phyloP scores from a whole-genome alignment of 352 stramenopile species.

The Globisporangium uncinulatum region DNA sequence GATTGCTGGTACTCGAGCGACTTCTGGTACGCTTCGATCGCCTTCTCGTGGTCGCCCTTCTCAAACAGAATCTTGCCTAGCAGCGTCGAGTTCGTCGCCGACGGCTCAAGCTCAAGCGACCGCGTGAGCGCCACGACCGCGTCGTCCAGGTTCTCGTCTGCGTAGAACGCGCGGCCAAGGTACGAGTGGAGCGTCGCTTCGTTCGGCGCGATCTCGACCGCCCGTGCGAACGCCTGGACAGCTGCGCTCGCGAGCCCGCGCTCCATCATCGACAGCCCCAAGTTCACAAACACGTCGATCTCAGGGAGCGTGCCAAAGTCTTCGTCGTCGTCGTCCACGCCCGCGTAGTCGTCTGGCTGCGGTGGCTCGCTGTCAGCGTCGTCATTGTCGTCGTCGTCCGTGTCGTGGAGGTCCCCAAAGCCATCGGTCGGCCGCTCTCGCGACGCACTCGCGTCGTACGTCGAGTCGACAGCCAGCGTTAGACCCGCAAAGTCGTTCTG shows the following conservation, averaged over 20 bases:
- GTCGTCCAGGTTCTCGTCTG: slow-evolving; percentile 77
- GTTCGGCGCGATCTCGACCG: slow-evolving; percentile 74
- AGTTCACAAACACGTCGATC: slow-evolving; percentile 76
- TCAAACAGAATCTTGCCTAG: slow-evolving; percentile 86
- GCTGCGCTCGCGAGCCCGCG: slow-evolving; percentile 71
- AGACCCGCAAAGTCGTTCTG: slow-evolving; percentile 47
- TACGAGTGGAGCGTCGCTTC: slow-evolving; percentile 70
- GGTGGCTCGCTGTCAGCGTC: slow-evolving; percentile 43
- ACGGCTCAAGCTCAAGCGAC: slow-evolving; percentile 68
- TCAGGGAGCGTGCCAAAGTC: slow-evolving; percentile 65
- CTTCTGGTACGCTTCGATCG: slow-evolving; percentile 81
- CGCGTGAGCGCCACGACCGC: slow-evolving; percentile 54
- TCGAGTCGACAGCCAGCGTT: slow-evolving; percentile 35
- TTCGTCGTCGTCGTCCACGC: slow-evolving; percentile 60
- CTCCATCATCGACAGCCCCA: slow-evolving; percentile 79
- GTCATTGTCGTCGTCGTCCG: slow-evolving; percentile 42
- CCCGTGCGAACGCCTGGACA: slow-evolving; percentile 78
- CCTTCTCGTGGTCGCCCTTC: slow-evolving; percentile 82
- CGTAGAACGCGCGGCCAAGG: slow-evolving; percentile 78
- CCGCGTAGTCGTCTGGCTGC: slow-evolving; percentile 43
- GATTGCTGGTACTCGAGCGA: slow-evolving; percentile 59
- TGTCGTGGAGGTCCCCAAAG: slow-evolving; percentile 33
- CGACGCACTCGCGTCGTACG: slow-evolving; percentile 48
- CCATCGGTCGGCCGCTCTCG: slow-evolving; percentile 23
- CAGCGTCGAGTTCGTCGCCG: slow-evolving; percentile 79